Conservation (phyloP, 2,329 filamentous ascomycete genomes). For the Diplodia seriata region DNA sequence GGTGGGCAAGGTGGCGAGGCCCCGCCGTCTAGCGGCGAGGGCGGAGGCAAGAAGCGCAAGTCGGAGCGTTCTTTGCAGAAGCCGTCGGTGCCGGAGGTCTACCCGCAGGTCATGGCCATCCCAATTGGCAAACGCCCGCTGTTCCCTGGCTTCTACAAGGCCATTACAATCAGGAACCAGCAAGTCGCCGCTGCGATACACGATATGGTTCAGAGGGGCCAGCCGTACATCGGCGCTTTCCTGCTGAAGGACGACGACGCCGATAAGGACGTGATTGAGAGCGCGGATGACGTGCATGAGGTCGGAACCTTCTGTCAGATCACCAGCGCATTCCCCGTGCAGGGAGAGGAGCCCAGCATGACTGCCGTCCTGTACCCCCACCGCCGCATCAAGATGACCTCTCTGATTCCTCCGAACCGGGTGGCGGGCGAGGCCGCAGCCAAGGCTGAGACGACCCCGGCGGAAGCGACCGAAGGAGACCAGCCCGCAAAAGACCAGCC, state of each 20-base stretch:
- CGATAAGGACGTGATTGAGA: slow-evolving; percentile 92
- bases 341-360: slow-evolving; percentile 82
- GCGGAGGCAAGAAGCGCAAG: slow-evolving; percentile 71
- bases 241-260: slow-evolving; percentile 95
- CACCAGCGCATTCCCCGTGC: slow-evolving; percentile 91
- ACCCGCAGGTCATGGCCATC: slow-evolving; percentile 96
- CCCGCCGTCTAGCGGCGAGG: slow-evolving; percentile 52
- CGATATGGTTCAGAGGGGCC: slow-evolving; percentile 95
- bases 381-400: slow-evolving; percentile 88
- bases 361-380: slow-evolving; percentile 97
- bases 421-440: slow-evolving; percentile 51
- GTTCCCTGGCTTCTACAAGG: slow-evolving; percentile 98
- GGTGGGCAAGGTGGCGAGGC: slow-evolving; percentile 59
- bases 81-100: slow-evolving; percentile 88
- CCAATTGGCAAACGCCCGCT: slow-evolving; percentile 92
- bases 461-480: slow-evolving; percentile 48
- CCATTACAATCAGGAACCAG: slow-evolving; percentile 92
- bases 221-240: slow-evolving; percentile 97
- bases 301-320: slow-evolving; percentile 98
- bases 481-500: slow-evolving; percentile 58
- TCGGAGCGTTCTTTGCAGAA: slow-evolving; percentile 82
- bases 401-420: slow-evolving; percentile 72
- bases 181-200: slow-evolving; percentile 91
- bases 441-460: slow-evolving; percentile 55
- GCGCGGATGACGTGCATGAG: slow-evolving; percentile 88